Evolutionary conservation across 176 grass and related monocot species (phyloP).

Genomic region (Bonia amplexicaulis): DNA sequence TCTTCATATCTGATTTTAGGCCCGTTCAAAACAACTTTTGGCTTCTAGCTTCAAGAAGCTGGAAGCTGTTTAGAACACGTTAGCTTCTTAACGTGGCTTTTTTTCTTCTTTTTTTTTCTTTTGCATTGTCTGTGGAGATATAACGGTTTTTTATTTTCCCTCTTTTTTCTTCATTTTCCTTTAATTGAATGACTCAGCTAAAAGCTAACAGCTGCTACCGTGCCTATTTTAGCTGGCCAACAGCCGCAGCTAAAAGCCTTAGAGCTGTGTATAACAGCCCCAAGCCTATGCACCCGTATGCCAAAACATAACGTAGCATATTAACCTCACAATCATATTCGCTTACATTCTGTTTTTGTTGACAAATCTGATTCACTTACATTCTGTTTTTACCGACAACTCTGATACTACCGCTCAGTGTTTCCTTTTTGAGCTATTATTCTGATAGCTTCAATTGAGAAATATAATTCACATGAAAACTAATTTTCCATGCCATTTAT

Average conservation of each 20-base stretch:
- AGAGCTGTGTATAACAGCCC: background rate
- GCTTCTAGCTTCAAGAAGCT: too few relatives aligned
- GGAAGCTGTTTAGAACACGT: too few relatives aligned
- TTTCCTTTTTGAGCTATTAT: background rate
- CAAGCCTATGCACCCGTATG: background rate
- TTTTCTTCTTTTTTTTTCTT: too few relatives aligned
- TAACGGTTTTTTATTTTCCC: too few relatives aligned
- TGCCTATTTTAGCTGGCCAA: too few relatives aligned
- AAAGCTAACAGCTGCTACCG: too few relatives aligned
- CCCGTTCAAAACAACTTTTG: too few relatives aligned
- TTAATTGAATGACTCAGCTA: too few relatives aligned
- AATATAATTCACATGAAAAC: background rate
- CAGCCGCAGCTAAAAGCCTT: too few relatives aligned
- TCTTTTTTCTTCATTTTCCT: too few relatives aligned
- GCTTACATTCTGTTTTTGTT: background rate
- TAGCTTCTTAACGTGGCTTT: too few relatives aligned
- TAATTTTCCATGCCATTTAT: conserved; percentile 17
- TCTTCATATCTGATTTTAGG: background rate
- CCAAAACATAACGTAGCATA: background rate
- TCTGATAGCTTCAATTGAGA: background rate
- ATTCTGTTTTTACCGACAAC: background rate
- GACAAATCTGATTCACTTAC: background rate
- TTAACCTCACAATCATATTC: background rate
- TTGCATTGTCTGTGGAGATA: too few relatives aligned
- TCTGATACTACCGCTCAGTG: background rate